A percentile compares a stretch with the other conserved stretches of the same genome.
Conservation (phyloP, 768 basidiomycete species). For the Phanerochaete carnosa region DNA sequence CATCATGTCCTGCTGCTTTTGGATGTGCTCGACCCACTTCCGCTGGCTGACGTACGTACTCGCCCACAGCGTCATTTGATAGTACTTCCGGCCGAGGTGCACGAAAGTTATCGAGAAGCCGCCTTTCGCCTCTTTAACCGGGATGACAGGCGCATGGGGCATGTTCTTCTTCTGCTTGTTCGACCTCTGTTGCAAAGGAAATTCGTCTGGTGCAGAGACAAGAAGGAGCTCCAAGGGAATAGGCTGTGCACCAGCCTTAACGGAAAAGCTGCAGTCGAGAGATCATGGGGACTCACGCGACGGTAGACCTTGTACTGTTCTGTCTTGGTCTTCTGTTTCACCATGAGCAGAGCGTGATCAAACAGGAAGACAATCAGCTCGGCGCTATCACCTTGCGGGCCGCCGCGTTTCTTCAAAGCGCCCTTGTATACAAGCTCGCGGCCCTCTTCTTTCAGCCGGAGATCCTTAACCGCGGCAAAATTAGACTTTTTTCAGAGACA, state of each 20-base stretch:
- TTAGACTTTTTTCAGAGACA: background rate
- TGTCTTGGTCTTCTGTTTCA: constrained; percentile 87
- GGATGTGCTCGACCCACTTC: constrained; percentile 93
- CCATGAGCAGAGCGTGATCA: constrained; percentile 94
- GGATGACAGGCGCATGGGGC: constrained; percentile 44
- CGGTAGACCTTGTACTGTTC: constrained; percentile 94
- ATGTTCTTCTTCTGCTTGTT: constrained; percentile 31
- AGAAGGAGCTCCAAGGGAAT: constrained; percentile 93
- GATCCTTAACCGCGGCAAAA: constrained; percentile 48
- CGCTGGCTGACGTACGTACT: constrained; percentile 78
- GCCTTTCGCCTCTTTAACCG: constrained; percentile 66
- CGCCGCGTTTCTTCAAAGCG: constrained; percentile 78
- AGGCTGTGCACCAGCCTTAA: constrained; percentile 50
- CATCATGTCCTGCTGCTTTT: constrained; percentile 84
- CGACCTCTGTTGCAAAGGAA: constrained; percentile 26
- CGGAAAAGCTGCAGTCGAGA: background rate
- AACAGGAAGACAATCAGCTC: constrained; percentile 94
- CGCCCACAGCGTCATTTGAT: constrained; percentile 90
- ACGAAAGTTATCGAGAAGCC: constrained; percentile 92
- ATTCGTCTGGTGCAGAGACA: constrained; percentile 76
- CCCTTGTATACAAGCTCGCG: constrained; percentile 93
- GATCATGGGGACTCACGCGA: constrained; percentile 45
- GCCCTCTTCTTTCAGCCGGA: constrained; percentile 82
- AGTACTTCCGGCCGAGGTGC: constrained; percentile 90
- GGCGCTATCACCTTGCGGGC: constrained; percentile 69